A percentile compares a stretch with the other conserved stretches of the same genome.
phyloP scores from a whole-genome alignment of 129 eudicot genomes.

The Silybum marianum region DNA sequence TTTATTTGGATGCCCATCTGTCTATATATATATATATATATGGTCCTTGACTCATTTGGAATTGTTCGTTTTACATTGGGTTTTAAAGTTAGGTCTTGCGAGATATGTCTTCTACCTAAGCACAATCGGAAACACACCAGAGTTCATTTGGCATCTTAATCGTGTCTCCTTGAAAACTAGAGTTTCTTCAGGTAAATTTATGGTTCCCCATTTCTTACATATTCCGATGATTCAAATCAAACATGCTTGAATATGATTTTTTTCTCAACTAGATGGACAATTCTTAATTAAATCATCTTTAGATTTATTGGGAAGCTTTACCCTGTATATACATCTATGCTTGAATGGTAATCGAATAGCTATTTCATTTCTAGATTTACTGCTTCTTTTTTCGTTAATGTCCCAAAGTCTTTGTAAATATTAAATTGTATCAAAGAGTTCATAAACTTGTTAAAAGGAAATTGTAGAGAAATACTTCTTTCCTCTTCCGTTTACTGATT shows the following conservation, averaged over 20 bases:
- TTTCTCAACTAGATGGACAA: conserved; percentile 13
- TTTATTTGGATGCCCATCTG: neutral
- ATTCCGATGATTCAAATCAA: neutral
- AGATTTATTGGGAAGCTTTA: neutral
- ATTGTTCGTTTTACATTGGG: neutral
- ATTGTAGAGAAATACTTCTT: neutral
- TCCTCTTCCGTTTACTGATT: neutral
- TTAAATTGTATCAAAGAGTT: conserved; percentile 1
- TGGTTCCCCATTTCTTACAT: conserved; percentile 19
- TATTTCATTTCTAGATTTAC: conserved; percentile 3
- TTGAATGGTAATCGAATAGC: conserved; percentile 12
- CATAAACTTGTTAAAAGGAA: conserved; percentile 18
- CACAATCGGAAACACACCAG: neutral
- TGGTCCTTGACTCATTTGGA: neutral
- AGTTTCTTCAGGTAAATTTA: conserved; percentile 28
- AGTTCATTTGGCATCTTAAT: conserved; percentile 16
- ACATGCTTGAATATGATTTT: conserved; percentile 9
- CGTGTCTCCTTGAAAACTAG: conserved; percentile 9
- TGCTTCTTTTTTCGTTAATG: neutral
- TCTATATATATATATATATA: neutral
- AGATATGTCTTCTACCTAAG: neutral
- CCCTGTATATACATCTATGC: neutral
- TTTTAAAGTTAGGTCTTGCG: neutral
- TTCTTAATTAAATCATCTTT: neutral
- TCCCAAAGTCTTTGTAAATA: conserved; percentile 4